Evolutionary conservation across 169 alveolate genomes (phyloP).

Genomic region (Cryptosporidium baileyi): DNA sequence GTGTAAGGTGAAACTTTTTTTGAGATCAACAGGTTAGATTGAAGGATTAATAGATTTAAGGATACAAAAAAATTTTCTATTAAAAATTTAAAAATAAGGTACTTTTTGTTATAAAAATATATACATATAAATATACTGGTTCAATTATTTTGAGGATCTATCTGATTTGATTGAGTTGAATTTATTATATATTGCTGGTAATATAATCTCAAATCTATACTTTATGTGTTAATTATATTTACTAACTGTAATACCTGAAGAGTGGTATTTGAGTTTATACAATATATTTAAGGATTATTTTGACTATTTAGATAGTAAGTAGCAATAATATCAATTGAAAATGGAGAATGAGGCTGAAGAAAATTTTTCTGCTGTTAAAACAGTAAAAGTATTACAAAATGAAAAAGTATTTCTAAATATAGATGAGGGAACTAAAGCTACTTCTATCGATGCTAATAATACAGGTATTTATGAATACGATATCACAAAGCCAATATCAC

Average conservation of each 20-base stretch:
- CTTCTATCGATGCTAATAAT: background rate
- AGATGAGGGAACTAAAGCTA: conserved; percentile 1
- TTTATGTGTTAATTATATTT: no score
- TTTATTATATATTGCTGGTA: no score
- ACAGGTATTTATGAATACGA: conserved; percentile 64
- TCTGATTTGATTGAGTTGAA: background rate
- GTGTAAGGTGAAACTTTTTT: conserved; percentile 1
- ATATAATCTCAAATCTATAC: no score
- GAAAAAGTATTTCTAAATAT: conserved; percentile 12
- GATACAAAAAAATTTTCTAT: background rate
- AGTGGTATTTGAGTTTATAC: no score
- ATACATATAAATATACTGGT: background rate
- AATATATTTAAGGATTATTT: no score
- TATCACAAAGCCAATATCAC: conserved; percentile 23
- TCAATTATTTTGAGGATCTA: no score
- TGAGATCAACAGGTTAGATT: conserved; percentile 43
- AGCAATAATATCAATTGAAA: no score
- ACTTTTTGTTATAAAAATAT: background rate
- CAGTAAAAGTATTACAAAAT: conserved; percentile 35
- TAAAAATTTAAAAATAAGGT: background rate
- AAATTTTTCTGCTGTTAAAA: conserved; percentile 27
- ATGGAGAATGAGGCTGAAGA: conserved; percentile 65
- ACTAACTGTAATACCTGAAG: no score
- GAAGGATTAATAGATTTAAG: conserved; percentile 34
- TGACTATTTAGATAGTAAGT: no score